Evolutionary conservation across 805 yeast species (phyloP).

Genomic region (Limtongia smithiae): DNA sequence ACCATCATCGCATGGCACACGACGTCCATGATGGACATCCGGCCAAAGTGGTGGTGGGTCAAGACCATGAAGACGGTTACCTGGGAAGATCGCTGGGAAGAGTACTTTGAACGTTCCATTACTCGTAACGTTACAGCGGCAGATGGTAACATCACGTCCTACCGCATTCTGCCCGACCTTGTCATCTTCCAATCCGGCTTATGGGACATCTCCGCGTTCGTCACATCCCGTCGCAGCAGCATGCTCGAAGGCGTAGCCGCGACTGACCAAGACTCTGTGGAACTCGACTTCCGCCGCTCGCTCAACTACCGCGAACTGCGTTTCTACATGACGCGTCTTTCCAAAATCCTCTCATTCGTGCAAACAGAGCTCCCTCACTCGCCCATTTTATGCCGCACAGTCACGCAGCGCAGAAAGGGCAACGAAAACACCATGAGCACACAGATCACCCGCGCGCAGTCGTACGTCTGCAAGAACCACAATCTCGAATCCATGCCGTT

Average conservation of each 20-base stretch:
- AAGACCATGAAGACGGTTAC: constrained; percentile 19
- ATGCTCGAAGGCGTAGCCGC: not conserved
- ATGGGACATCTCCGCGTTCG: constrained; percentile 27
- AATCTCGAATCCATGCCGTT: constrained; percentile 24
- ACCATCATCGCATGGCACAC: constrained; percentile 27
- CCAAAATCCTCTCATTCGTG: constrained; percentile 12
- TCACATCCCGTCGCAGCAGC: constrained; percentile 12
- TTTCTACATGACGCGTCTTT: constrained; percentile 21
- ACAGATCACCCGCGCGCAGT: constrained; percentile 19
- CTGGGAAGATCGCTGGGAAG: constrained; percentile 24
- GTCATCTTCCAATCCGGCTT: constrained; percentile 23
- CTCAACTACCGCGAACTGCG: constrained; percentile 24
- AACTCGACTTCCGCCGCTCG: constrained; percentile 10
- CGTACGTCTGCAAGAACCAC: constrained; percentile 12
- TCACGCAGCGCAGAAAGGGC: constrained; percentile 22
- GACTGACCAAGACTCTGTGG: too few relatives aligned
- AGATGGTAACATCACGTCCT: too few relatives aligned
- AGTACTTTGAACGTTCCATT: constrained; percentile 6
- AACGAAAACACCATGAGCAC: constrained; percentile 13
- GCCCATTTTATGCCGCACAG: constrained; percentile 19
- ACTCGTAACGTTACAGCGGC: constrained; percentile 20
- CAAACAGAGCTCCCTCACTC: constrained; percentile 8
- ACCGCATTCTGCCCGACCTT: too few relatives aligned
- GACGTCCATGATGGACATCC: constrained; percentile 21
- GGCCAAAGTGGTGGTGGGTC: constrained; percentile 28